Base-by-base conservation (phyloP, 345 rosid species). In the Lumnitzera littorea region DNA sequence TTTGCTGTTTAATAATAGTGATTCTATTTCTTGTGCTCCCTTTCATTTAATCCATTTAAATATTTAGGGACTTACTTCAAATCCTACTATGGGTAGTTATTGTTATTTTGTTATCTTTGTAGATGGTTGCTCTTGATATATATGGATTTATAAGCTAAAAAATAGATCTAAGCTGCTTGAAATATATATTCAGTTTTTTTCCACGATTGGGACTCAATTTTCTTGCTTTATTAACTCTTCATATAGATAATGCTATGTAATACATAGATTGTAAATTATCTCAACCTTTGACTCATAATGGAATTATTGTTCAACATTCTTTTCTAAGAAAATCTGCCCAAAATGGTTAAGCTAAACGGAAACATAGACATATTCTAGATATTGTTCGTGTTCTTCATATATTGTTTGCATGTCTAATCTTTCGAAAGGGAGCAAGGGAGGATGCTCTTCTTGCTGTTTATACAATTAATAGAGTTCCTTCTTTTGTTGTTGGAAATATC, bases 381-480 rank as follows among this genome's bases (percentile, higher is more conserved):
- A 36, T 36, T 4, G 6, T 36, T 36, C 14, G 16, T 6, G 3
- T 3, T 8, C 9, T 63, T 0, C 10, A 46, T 0, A 46, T 63
- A 15, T 54, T 7, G 17, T 0, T 24, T 23, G 0, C 60, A 2
- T 53, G 12, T 53, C 67, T 46, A 52, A 0, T 15, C 0, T 46
- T 55, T 23, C 24, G n/a, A n/a, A n/a, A 24, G 16, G 67, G 67
- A n/a, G n/a, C n/a, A n/a, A n/a, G 60, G 0, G 53, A 55, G 3
- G 67, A 53, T 0, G 11, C 51, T 47, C 67, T 63, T 13, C 46
- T 57, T 0, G 16, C 29, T 25, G 13, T 17, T 12, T 16, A 50
- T 36, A 59, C 8, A 47, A 61, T 61, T 20, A 61, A 61, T 61
- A 13, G 23, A 27, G 1, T 63, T 24, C 55, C 58, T 17, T 43